Percentiles rank a stretch among this genome's conserved stretches.
phyloP scores from a whole-genome alignment of 306 rosid species.

The Comarum palustre region DNA sequence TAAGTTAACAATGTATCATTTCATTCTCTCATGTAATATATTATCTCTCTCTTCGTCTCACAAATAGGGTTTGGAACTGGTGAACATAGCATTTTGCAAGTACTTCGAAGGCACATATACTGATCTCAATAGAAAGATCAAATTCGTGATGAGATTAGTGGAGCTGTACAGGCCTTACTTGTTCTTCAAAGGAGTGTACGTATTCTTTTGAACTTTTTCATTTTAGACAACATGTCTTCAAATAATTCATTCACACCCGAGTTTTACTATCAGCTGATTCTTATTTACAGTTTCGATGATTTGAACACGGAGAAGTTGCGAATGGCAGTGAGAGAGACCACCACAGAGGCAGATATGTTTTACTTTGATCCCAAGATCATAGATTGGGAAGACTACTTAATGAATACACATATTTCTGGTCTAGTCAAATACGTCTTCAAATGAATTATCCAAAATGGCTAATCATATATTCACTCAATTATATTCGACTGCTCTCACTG shows the following conservation, averaged over 20 bases:
- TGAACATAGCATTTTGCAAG: conserved; percentile 58
- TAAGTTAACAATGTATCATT: no score
- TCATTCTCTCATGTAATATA: no score
- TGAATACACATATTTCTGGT: conserved; percentile 56
- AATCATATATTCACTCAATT: not conserved
- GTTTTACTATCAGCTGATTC: not conserved
- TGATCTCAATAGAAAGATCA: conserved; percentile 51
- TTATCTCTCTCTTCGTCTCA: not conserved
- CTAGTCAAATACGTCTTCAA: conserved; percentile 54
- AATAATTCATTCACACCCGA: not conserved
- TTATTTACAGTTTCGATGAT: conserved; percentile 57
- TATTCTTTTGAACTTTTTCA: not conserved
- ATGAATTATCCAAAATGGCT: conserved; percentile 33
- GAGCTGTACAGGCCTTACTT: conserved; percentile 75
- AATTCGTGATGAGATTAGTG: conserved; percentile 58
- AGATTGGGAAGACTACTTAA: conserved; percentile 72
- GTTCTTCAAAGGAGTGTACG: conserved; percentile 79
- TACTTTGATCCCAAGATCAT: conserved; percentile 57
- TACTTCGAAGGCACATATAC: conserved; percentile 47
- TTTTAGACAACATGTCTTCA: not conserved
- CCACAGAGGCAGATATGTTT: conserved; percentile 48
- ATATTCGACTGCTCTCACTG: not conserved
- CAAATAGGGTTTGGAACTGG: conserved; percentile 59
- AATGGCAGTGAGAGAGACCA: conserved; percentile 33
- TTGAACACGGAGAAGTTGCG: conserved; percentile 55